phyloP scores from a whole-genome alignment of 73 alveolate species.

The Loxodes magnus region DNA sequence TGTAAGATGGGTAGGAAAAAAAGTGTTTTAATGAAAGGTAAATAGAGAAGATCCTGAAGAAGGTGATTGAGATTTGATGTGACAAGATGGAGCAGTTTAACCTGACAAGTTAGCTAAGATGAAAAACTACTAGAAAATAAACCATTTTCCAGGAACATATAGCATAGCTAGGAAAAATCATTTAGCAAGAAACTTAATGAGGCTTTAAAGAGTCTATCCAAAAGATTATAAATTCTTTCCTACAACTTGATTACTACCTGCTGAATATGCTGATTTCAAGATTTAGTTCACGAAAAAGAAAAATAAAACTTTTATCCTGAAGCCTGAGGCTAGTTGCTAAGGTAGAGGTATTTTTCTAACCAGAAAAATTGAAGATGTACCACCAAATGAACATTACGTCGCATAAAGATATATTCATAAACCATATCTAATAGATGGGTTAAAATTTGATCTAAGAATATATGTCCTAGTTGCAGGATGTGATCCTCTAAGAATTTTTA shows the following conservation, averaged over 20 bases:
- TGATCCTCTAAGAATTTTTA: constrained; percentile 62
- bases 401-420: constrained; percentile 66
- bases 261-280: constrained; percentile 27
- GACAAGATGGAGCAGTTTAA: constrained; percentile 29
- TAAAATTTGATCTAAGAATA: constrained; percentile 78
- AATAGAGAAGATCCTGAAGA: constrained; percentile 17
- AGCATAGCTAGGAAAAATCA: constrained; percentile 37
- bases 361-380: constrained; percentile 18
- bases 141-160: constrained; percentile 66
- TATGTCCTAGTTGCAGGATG: constrained; percentile 69
- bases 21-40: constrained; percentile 20
- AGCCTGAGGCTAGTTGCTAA: constrained; percentile 42
- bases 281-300: constrained; percentile 10
- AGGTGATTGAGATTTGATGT: constrained; percentile 31
- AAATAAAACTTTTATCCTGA: constrained; percentile 21
- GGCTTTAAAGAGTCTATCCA: constrained; percentile 46
- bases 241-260: constrained; percentile 22
- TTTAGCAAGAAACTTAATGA: constrained; percentile 42
- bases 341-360: constrained; percentile 33
- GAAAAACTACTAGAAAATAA: constrained; percentile 35
- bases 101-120: constrained; percentile 29
- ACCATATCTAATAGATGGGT: constrained; percentile 72
- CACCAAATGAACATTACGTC: constrained; percentile 56
- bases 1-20: constrained; percentile 25
- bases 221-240: constrained; percentile 46